Evolutionary conservation across 495 filamentous ascomycete species (phyloP), one percentile per base, ranked within the genome.

Genomic region (Hypomontagnella monticulosa): DNA sequence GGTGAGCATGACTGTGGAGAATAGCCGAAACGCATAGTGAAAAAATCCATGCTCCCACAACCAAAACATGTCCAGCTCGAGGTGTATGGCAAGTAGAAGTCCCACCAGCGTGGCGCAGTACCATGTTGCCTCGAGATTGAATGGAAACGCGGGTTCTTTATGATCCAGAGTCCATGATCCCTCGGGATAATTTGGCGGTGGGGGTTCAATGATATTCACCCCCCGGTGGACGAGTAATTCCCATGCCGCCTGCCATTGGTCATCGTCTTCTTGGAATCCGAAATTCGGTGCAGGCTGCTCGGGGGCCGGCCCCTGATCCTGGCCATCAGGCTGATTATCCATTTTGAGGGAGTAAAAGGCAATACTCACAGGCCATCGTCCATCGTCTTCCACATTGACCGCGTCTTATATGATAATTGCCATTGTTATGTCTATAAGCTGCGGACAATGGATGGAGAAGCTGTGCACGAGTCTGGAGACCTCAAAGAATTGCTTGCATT

Each of bases 211-310:
- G 3, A 62, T n/a, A n/a, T n/a, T n/a, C 5, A 4, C 33, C 20
- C 16, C n/a, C 48, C 60, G 66, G 40, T 70, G 52, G 42, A 72
- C 52, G 16, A 72, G 53, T 41, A 11, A 14, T 3, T 67, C 58
- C 70, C 70, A 67, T n/a, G n/a, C n/a, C n/a, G n/a, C n/a, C n/a
- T n/a, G n/a, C n/a, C n/a, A n/a, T n/a, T n/a, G n/a, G n/a, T n/a
- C n/a, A n/a, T n/a, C n/a, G n/a, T n/a, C n/a, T n/a, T n/a, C n/a
- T n/a, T 38, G 14, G 5, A 10, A 7, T 16, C 34, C 16, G 1
- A 32, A 30, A 36, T 61, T 48, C 7, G 18, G 36, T 33, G 3
- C 37, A 6, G 10, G 18, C 9, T 60, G 40, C 11, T 47, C 40
- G n/a, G 8, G 6, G 20, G 32, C 9, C 4, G 9, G 1, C n/a